Percentiles rank a stretch among this genome's conserved stretches.
These are phyloP conservation scores for Hericium coralloides DNA, from an alignment of 768 basidiomycete genomes.

Conservation along the genomic window DNA sequence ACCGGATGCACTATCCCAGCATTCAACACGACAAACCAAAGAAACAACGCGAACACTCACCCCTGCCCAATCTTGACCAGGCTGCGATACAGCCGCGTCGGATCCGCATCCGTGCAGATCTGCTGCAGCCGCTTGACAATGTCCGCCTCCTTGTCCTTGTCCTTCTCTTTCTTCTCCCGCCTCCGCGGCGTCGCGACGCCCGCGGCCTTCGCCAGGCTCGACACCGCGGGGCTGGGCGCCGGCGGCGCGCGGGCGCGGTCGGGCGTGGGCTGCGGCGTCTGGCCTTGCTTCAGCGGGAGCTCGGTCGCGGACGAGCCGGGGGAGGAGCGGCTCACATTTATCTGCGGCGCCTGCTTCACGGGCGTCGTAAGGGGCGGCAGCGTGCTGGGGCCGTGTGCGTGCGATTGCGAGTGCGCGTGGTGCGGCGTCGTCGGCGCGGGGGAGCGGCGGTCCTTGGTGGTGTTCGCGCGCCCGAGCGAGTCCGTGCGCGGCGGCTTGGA, in stretches of 20 bases:
- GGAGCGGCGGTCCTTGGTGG: slow-evolving; percentile 53
- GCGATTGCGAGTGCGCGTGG: slow-evolving; percentile 10
- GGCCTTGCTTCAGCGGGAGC: slow-evolving; percentile 3
- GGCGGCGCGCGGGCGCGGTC: slow-evolving; percentile 29
- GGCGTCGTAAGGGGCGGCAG: slow-evolving; percentile 3
- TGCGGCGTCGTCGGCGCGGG: slow-evolving; percentile 19
- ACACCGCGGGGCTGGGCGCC: slow-evolving; percentile 52
- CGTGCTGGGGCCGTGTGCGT: slow-evolving; percentile 5
- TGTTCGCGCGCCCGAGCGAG: slow-evolving; percentile 54
- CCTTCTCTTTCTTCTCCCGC: slow-evolving; percentile 77
- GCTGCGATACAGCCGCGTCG: slow-evolving; percentile 85
- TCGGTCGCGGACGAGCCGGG: slow-evolving; percentile 9
- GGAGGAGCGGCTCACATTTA: background rate
- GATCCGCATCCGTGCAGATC: slow-evolving; percentile 97
- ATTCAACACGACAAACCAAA: background rate
- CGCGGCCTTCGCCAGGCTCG: slow-evolving; percentile 55
- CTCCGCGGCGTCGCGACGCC: slow-evolving; percentile 78
- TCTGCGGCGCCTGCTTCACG: slow-evolving; percentile 13
- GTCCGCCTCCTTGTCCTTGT: slow-evolving; percentile 76
- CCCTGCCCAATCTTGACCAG: slow-evolving; percentile 98
- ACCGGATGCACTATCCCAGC: slow-evolving; percentile 68
- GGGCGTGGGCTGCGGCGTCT: slow-evolving; percentile 16
- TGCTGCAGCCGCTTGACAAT: slow-evolving; percentile 85
- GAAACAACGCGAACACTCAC: slow-evolving; percentile 36
- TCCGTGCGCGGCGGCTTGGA: slow-evolving; percentile 29